phyloP scores from a whole-genome alignment of 495 filamentous ascomycete genomes.

The Glarea lozoyensis region DNA sequence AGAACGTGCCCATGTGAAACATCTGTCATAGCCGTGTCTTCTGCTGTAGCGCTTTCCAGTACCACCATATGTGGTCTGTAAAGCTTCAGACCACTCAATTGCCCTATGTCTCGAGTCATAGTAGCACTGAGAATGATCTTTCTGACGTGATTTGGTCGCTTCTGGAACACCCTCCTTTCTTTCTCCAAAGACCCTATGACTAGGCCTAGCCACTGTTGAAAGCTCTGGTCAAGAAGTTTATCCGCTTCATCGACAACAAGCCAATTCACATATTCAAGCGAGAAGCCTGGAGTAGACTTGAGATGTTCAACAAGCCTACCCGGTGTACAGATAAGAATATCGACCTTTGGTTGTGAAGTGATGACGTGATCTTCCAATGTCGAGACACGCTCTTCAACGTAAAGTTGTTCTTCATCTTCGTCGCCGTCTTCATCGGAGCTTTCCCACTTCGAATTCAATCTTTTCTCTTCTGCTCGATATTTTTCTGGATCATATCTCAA shows the following conservation, averaged over 20 bases:
- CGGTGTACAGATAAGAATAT: slow-evolving; percentile 87
- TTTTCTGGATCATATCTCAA: slow-evolving; percentile 42
- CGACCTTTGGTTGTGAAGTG: slow-evolving; percentile 57
- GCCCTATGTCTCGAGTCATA: slow-evolving; percentile 81
- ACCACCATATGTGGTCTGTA: slow-evolving; percentile 67
- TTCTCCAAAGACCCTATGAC: slow-evolving; percentile 53
- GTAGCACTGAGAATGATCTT: slow-evolving; percentile 88
- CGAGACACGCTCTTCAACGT: slow-evolving; percentile 23
- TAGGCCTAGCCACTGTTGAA: slow-evolving; percentile 79
- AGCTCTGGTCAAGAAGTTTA: slow-evolving; percentile 80
- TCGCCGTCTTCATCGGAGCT: slow-evolving; percentile 11
- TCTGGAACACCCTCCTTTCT: background rate
- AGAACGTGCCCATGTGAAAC: slow-evolving; percentile 32
- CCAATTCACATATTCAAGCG: slow-evolving; percentile 67
- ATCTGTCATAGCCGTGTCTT: slow-evolving; percentile 22
- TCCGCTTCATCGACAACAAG: slow-evolving; percentile 92
- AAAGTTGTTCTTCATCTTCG: slow-evolving; percentile 20
- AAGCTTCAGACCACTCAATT: slow-evolving; percentile 65
- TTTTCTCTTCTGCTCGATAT: slow-evolving; percentile 28
- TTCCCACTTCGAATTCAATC: slow-evolving; percentile 21
- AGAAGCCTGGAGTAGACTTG: slow-evolving; percentile 71
- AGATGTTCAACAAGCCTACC: slow-evolving; percentile 90
- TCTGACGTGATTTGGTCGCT: slow-evolving; percentile 28
- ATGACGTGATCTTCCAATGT: slow-evolving; percentile 53
- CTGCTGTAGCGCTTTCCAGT: slow-evolving; percentile 43